A percentile compares a stretch with the other conserved stretches of the same genome.
Conservation (phyloP, 805 yeast genomes). For the Cyberlindnera japonica region DNA sequence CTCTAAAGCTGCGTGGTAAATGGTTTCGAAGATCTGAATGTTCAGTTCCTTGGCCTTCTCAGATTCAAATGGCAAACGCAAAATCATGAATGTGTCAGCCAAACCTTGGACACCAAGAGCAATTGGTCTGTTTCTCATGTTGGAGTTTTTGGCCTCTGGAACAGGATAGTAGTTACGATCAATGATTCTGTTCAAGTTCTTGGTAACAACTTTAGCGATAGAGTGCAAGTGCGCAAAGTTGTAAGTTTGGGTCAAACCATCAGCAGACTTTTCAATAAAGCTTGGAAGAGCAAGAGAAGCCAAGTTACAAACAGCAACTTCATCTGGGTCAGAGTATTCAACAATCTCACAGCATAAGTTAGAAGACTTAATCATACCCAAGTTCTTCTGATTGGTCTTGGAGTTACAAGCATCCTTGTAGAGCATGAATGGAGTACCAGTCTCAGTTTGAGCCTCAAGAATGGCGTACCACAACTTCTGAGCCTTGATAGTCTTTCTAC, state of each 20-base stretch:
- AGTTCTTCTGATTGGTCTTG: conserved; percentile 87
- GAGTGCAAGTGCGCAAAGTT: conserved; percentile 74
- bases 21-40: conserved; percentile 87
- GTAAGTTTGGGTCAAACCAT: conserved; percentile 45
- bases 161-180: conserved; percentile 87
- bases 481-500: conserved; percentile 69
- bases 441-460: conserved; percentile 90
- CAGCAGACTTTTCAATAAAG: conserved; percentile 52
- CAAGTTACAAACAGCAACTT: conserved; percentile 92
- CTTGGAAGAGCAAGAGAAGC: conserved; percentile 90
- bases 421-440: conserved; percentile 93
- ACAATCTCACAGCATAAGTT: conserved; percentile 93
- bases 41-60: conserved; percentile 71
- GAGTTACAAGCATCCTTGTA: conserved; percentile 90
- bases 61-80: conserved; percentile 85
- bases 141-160: conserved; percentile 67
- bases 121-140: conserved; percentile 83
- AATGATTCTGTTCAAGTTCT: conserved; percentile 77
- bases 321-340: conserved; percentile 86
- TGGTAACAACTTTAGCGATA: conserved; percentile 71
- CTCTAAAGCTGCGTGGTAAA: conserved; percentile 90
- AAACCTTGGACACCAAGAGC: conserved; percentile 99
- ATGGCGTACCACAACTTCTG: conserved; percentile 90
- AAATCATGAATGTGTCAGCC: conserved; percentile 80
- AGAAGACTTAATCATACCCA: conserved; percentile 91